Evolutionary conservation across 75 land plant species (phyloP).

Genomic region (Chamaecyparis obtusa): DNA sequence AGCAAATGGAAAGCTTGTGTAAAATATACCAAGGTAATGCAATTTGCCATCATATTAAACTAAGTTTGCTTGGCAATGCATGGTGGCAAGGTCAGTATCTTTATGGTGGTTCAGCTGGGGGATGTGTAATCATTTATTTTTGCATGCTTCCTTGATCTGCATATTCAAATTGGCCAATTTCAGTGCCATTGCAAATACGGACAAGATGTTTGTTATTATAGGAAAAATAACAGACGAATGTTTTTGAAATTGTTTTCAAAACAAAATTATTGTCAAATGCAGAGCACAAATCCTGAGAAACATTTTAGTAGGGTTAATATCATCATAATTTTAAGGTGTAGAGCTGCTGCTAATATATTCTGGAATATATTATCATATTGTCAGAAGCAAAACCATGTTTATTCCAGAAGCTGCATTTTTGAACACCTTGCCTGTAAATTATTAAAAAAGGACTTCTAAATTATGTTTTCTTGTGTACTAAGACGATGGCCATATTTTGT

Average conservation of each 20-base stretch:
- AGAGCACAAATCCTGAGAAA: not conserved
- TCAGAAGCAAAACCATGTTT: not conserved
- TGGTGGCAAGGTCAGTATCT: not conserved
- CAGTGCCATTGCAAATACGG: not conserved
- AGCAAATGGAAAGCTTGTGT: not conserved
- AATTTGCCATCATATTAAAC: not conserved
- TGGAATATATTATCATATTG: not conserved
- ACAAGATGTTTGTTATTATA: not conserved
- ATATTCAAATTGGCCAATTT: not conserved
- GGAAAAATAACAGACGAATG: not conserved
- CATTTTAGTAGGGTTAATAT: not conserved
- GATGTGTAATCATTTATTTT: not conserved
- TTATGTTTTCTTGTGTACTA: not conserved
- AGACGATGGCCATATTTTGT: not conserved
- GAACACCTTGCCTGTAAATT: not conserved
- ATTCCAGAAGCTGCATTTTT: not conserved
- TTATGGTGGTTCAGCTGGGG: not conserved
- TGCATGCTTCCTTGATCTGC: not conserved
- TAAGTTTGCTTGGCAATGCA: not conserved
- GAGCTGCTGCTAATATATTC: not conserved
- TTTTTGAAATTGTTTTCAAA: not conserved
- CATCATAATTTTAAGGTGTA: not conserved
- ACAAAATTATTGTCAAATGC: not conserved
- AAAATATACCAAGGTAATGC: not conserved
- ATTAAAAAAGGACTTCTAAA: not conserved